Base-by-base conservation (phyloP, 1,284 basidiomycete genomes). In the Microbotryum violaceum region DNA sequence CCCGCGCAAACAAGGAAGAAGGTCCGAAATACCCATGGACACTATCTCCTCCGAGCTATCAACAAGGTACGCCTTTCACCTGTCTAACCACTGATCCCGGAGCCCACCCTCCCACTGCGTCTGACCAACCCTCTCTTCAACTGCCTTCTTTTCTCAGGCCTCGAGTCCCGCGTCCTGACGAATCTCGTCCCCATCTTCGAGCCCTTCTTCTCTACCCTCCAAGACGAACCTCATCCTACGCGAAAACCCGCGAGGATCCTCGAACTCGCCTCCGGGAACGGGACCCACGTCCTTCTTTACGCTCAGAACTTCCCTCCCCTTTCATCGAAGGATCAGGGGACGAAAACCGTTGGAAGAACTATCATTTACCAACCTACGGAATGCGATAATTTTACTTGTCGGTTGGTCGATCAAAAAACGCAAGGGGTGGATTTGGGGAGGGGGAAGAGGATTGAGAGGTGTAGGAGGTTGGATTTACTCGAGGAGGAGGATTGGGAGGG, bases 211-310 rank as follows among this genome's bases (percentile, higher is more conserved):
- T 14, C 44, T 20, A 14, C 54, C 6, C 21, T 50, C 16, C 27
- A 51, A 8, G 37, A 18, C 20, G 16, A 51, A 8, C 18, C 47
- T 3, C 33, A 20, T 12, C 45, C 29, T 5, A 9, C 55, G 20
- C 18, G 5, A 5, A 42, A 6, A 7, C 45, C 47, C 4, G 6
- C 18, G 6, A 10, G 27, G 29, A 33, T 62, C 18, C 61, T 67
- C 56, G 66, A 67, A 29, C 37, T 67, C 47, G 61, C 60, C 1
- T 62, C 63, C 0, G 66, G 66, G 0, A 47, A 54, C n/a, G 66
- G 66, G 6, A 21, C 37, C 0, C 66, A 67, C 46, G n/a, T 57
- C 0, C 23, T 48, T 4, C 45, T 61, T 6, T 67, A 58, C 51
- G 50, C 56, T 1, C 16, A 44, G 16, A 49, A 49, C 7, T 60